Evolutionary conservation across 2,329 filamentous ascomycete genomes (phyloP).

Genomic region (Trichoderma harzianum): DNA sequence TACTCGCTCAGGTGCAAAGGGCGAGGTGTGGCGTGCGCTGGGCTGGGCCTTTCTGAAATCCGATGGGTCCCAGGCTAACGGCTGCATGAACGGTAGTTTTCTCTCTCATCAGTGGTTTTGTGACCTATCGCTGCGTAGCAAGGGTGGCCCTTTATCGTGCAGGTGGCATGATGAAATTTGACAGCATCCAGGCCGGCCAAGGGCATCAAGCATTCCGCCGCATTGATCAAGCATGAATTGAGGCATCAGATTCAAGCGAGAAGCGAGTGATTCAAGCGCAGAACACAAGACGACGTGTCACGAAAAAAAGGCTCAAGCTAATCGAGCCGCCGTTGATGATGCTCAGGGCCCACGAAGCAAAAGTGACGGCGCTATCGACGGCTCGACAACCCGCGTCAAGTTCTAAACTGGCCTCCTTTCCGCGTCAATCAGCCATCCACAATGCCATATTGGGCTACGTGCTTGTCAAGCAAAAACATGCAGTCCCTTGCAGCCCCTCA

Average conservation of each 20-base stretch:
- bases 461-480: neutral
- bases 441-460: neutral
- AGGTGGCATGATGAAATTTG: neutral
- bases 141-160: neutral
- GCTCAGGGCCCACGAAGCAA: constrained; percentile 7
- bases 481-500: constrained; percentile 8
- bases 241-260: neutral
- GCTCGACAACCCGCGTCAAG: constrained; percentile 9
- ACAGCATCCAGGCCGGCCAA: neutral
- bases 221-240: neutral
- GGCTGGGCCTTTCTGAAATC: neutral
- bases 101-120: neutral
- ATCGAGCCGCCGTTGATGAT: neutral
- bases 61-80: neutral
- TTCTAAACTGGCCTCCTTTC: neutral
- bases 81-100: constrained; percentile 1
- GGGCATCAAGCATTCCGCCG: neutral
- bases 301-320: constrained; percentile 7
- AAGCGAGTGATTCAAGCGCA: neutral
- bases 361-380: constrained; percentile 1
- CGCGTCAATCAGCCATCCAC: neutral
- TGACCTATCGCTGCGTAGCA: neutral
- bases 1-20: neutral
- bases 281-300: neutral
- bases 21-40: neutral